Evolutionary conservation across 1,139 yeast genomes (phyloP).

Genomic region (Saccharomyces hybrid): DNA sequence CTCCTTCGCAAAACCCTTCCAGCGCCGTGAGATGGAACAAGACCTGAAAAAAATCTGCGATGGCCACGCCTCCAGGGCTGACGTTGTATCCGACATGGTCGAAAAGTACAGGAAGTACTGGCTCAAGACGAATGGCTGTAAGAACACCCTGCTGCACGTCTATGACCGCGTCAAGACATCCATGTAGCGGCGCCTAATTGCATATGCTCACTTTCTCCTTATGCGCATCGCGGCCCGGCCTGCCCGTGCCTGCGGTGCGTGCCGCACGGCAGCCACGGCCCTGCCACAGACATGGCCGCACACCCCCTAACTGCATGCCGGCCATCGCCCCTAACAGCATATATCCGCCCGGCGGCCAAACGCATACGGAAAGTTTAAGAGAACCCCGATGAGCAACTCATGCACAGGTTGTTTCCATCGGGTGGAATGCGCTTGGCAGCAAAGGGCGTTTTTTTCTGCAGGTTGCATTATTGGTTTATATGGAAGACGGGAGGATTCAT

Average conservation of each 20-base stretch:
- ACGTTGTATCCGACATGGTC: slow-evolving; percentile 52
- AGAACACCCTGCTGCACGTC: slow-evolving; percentile 25
- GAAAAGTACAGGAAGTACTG: slow-evolving; percentile 58
- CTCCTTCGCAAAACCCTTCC: slow-evolving; percentile 82
- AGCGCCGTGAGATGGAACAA: slow-evolving; percentile 69
- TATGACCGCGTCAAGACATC: slow-evolving; percentile 24
- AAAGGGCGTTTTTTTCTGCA: background rate
- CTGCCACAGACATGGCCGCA: background rate
- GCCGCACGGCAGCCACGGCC: background rate
- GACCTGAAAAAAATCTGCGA: slow-evolving; percentile 60
- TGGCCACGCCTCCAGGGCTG: slow-evolving; percentile 48
- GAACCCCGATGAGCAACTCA: background rate
- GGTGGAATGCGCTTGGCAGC: background rate
- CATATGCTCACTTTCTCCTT: background rate
- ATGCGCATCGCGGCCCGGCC: background rate
- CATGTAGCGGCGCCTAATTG: slow-evolving; percentile 2
- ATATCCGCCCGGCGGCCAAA: background rate
- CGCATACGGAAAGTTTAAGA: background rate
- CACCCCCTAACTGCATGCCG: background rate
- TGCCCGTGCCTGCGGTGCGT: background rate
- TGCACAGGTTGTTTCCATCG: background rate
- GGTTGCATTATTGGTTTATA: background rate
- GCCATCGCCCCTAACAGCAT: background rate
- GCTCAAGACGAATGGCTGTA: slow-evolving; percentile 30
- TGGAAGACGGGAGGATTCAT: background rate